Base-by-base conservation (phyloP, 768 basidiomycete genomes). In the Botryobasidium botryosum region DNA sequence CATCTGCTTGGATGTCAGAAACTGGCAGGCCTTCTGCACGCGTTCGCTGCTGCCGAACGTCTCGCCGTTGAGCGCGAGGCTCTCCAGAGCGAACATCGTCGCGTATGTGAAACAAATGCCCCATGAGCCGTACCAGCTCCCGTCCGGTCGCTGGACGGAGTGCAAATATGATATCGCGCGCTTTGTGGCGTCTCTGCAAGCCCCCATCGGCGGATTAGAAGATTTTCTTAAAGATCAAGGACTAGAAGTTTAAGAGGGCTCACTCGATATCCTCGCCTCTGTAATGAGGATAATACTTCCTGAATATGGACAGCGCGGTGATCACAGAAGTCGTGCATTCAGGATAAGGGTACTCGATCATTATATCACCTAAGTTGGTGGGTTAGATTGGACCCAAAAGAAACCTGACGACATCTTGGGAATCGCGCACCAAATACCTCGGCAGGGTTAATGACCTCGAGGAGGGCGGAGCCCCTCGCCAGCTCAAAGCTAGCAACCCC, bases 21-120 rank as follows among this genome's bases (percentile, higher is more conserved):
- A 96, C 26, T 78, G 69, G 55, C 92, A 97, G 2, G 90, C 91
- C 41, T 68, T 67, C 42, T 70, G 68, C 25, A 77, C 76, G 33
- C 67, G 58, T 18, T 64, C 57, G 49, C 85, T 91, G 23, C 75
- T 94, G 29, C 60, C 67, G 56, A 86, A 90, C 7, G 77, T 84
- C 65, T 99, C 90, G 10, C 88, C 92, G 0, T 81, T 86, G 26
- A 94, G 71, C 0, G 82, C 71, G 20, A 99, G 70, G 47, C 80
- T 82, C 59, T 99, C 94, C 35, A 92, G 68, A 1, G 91, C 90
- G 56, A 99, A 99, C 65, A 90, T 87, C 3, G 84, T 90, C 5
- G 92, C 92, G 57, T 99, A 99, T 1, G 90, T 96, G 66, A 96
- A 94, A 62, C 91, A 97, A 54, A 90, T 91, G 25, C 84, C 92